Evolutionary conservation across 2,329 filamentous ascomycete species (phyloP).

Genomic region (Phoma sp.): DNA sequence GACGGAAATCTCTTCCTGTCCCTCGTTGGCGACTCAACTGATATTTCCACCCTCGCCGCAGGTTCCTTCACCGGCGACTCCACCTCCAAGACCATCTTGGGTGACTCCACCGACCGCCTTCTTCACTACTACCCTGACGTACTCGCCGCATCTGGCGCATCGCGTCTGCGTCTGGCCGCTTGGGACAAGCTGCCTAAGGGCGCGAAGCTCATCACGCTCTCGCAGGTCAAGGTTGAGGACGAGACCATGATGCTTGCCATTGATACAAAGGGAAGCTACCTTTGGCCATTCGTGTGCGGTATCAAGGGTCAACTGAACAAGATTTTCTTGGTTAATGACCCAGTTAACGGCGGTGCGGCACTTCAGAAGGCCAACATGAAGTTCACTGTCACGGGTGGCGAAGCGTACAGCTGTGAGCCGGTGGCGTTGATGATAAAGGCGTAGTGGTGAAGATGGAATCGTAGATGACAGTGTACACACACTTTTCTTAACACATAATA

Average conservation of each 20-base stretch:
- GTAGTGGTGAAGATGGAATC: not conserved
- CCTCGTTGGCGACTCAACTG: constrained; percentile 8
- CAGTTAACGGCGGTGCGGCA: not conserved
- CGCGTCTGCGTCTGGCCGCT: constrained; percentile 8
- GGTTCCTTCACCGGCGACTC: constrained; percentile 13
- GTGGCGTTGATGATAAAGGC: constrained; percentile 12
- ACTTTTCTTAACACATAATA: constrained; percentile 5
- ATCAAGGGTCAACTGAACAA: constrained; percentile 16
- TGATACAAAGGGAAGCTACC: constrained; percentile 11
- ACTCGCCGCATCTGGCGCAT: constrained; percentile 7
- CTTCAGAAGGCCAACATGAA: constrained; percentile 13
- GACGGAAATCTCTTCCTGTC: constrained; percentile 14
- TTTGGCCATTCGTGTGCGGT: constrained; percentile 16
- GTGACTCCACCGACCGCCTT: constrained; percentile 11
- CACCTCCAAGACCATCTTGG: constrained; percentile 9
- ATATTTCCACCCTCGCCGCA: constrained; percentile 7
- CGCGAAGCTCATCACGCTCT: constrained; percentile 13
- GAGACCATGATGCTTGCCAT: constrained; percentile 15
- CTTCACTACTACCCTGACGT: constrained; percentile 14
- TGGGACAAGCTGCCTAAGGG: constrained; percentile 15
- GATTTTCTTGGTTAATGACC: constrained; percentile 11
- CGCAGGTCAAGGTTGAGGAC: constrained; percentile 10
- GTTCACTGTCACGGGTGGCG: constrained; percentile 15
- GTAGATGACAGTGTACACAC: not conserved
- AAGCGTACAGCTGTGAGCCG: constrained; percentile 16